Conservation (phyloP, 2,329 filamentous ascomycete genomes). For the Arthrinium puccinioides region DNA sequence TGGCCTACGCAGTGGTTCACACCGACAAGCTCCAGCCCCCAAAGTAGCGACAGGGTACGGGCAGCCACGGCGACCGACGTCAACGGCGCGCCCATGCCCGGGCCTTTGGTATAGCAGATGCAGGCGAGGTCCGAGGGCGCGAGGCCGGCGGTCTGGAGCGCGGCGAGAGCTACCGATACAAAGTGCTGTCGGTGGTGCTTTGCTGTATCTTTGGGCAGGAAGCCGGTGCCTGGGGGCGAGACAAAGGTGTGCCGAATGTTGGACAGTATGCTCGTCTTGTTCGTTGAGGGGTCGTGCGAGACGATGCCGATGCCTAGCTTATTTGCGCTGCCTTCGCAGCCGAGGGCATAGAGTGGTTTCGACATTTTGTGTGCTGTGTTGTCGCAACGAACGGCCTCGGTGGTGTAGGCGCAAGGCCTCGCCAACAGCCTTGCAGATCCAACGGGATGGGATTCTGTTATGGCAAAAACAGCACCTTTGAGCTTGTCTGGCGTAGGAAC, state of each 20-base stretch:
- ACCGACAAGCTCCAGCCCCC: conserved; percentile 81
- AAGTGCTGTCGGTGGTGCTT: conserved; percentile 86
- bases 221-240: conserved; percentile 86
- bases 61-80: conserved; percentile 82
- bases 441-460: no score
- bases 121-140: conserved; percentile 66
- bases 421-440: no score
- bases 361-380: no score
- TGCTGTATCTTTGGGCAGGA: conserved; percentile 94
- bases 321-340: conserved; percentile 88
- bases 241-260: conserved; percentile 93
- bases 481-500: no score
- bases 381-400: no score
- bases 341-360: conserved; percentile 45
- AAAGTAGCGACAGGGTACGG: conserved; percentile 72
- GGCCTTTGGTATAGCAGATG: conserved; percentile 92
- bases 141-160: conserved; percentile 63
- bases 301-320: conserved; percentile 95
- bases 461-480: no score
- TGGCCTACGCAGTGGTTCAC: conserved; percentile 98
- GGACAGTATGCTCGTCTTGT: conserved; percentile 65
- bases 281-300: conserved; percentile 55
- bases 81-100: conserved; percentile 92
- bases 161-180: conserved; percentile 69
- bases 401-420: no score